phyloP scores from a whole-genome alignment of 306 rosid species.

The cucumber (Cucumis sativus) region DNA sequence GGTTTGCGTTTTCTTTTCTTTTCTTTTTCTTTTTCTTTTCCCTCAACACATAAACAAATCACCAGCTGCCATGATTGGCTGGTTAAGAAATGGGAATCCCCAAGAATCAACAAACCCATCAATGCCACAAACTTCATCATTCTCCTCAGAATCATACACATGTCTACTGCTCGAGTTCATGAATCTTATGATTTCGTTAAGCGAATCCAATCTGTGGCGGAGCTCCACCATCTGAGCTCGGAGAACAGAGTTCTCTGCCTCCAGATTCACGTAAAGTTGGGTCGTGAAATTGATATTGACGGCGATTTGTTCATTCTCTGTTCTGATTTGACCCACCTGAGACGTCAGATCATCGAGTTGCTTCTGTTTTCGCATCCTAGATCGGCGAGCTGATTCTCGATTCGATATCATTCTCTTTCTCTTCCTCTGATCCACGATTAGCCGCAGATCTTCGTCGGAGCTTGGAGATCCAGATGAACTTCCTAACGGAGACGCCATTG shows the following conservation, averaged over 20 bases:
- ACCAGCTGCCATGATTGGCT: slow-evolving; percentile 21
- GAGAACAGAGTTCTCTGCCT: slow-evolving; percentile 61
- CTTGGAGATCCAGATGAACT: slow-evolving; percentile 20
- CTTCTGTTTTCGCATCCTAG: slow-evolving; percentile 65
- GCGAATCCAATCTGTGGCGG: slow-evolving; percentile 46
- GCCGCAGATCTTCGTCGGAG: slow-evolving; percentile 28
- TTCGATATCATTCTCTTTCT: slow-evolving; percentile 82
- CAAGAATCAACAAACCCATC: slow-evolving; percentile 20
- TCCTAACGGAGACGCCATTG: slow-evolving; percentile 41
- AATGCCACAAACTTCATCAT: neutral
- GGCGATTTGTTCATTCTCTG: slow-evolving; percentile 43
- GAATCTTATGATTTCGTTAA: slow-evolving; percentile 38
- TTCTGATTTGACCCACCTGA: slow-evolving; percentile 27
- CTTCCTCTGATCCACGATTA: slow-evolving; percentile 49
- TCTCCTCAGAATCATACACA: slow-evolving; percentile 10
- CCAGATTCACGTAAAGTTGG: slow-evolving; percentile 34
- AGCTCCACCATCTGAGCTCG: slow-evolving; percentile 71
- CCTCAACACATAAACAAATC: slow-evolving; percentile 21
- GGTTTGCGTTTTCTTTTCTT: too few species aligned
- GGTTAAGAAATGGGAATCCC: slow-evolving; percentile 10
- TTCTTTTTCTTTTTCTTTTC: neutral
- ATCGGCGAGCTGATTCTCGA: slow-evolving; percentile 70
- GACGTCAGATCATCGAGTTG: slow-evolving; percentile 41
- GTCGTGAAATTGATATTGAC: slow-evolving; percentile 28
- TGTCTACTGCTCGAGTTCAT: slow-evolving; percentile 37